Base-by-base conservation (phyloP, 2,329 filamentous ascomycete species). In the Diplocarpon mali region DNA sequence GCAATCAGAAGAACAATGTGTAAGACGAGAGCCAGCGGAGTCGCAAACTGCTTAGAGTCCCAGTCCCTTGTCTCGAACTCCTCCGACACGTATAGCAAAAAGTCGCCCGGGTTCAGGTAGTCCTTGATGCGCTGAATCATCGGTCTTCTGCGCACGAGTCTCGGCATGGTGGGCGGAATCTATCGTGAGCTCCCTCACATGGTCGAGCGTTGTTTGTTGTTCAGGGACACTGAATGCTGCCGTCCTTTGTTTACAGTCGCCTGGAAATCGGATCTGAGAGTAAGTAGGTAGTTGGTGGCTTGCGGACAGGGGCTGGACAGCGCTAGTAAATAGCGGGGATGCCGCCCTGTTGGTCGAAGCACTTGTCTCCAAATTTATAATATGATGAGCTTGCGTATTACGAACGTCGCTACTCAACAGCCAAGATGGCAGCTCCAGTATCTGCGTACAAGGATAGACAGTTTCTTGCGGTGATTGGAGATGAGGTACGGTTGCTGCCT, bases 391-490 rank as follows among this genome's bases (percentile, higher is more conserved):
- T 38, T 20, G 36, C 13, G 38, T 16, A 14, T 15, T 28, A 37
- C 24, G 6, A 29, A 40, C 14, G 7, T 20, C 34, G 37, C 34
- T 17, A 46, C 11, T 38, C 35, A 39, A 51, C 38, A 47, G 40
- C 35, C 40, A 54, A 65, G 36, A 83, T 83, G 78, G 73, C 78
- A 57, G 69, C 76, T 54, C 67, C 75, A 46, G 62, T 68, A 39
- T 70, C 77, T 50, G 69, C 73, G 55, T 82, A 72, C 65, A 82
- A 88, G 69, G 88, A 96, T 68, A 78, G 92, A 60, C 84, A 98
- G 68, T 95, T 98, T 63, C 78, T 98, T 47, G 92, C 92, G 53
- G 90, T 98, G 39, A 98, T 98, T 62, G 92, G 92, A 42, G 92
- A 98, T 66, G 92, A 98, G 78, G 92, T 86, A 62, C 39, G 53